Base-by-base conservation (phyloP, 805 yeast genomes). In the Ogataea minuta region DNA sequence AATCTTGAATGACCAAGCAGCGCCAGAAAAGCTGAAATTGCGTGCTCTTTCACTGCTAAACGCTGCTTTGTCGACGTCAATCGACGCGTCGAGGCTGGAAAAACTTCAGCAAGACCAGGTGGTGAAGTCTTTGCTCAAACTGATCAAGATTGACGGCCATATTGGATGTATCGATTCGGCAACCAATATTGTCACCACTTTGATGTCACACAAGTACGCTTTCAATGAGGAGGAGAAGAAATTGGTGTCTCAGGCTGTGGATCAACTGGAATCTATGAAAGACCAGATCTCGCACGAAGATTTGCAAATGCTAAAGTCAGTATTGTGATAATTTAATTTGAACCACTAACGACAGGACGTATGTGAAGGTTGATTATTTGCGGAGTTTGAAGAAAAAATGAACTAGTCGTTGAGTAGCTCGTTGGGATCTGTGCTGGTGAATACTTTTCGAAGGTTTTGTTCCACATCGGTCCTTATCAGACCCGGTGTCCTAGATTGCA, bases 251-350 rank as follows among this genome's bases (percentile, higher is more conserved):
- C 41, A 43, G 4, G 71, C 66, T 3, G 63, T 75, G 35, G 49
- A 58, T 11, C 56, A 50, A 15, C 63, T 74, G 45, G 72, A 67
- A 39, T 49, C 61, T 2, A 53, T 74, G 38, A 67, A 70, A 46
- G 79, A 75, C 41, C 68, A 67, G 41, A 58, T 81, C 28, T 71
- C 78, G 44, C 64, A 62, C 16, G 85, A 81, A 34, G 85, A 81
- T 50, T 69, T 68, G 34, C 63, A 67, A 30, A 47, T 67, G 1
- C 70, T 78, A 19, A 71, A 71, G 71, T 66, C 71, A 62, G 74
- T 73, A 23, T 28, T 20, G 14, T 35, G 31, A 41, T 73, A 23
- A 21, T 20, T 9, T 35, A 23, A 41, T 13, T 5, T 16, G 9
- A 54, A 44, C 41, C 43, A 36, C 34, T 27, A 31, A 28, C 39